phyloP scores from a whole-genome alignment of 345 rosid species.

The Moringa oleifera region DNA sequence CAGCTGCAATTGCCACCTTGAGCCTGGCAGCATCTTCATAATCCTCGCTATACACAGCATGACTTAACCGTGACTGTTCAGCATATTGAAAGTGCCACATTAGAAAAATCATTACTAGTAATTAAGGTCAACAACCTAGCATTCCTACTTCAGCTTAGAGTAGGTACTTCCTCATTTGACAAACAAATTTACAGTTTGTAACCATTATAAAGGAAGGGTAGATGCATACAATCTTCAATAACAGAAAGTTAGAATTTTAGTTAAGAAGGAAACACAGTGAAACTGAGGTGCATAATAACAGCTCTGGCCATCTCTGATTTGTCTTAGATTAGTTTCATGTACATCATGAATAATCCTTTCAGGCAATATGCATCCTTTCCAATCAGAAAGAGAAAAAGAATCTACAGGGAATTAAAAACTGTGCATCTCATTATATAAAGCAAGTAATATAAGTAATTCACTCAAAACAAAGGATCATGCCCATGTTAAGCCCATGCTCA shows the following conservation, averaged over 20 bases:
- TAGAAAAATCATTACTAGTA: not conserved
- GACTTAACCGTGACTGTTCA: constrained; percentile 56
- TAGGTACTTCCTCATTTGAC: too few species aligned
- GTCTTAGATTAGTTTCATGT: not conserved
- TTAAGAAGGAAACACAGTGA: not conserved
- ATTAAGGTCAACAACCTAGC: not conserved
- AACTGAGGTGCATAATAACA: not conserved
- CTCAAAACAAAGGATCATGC: not conserved
- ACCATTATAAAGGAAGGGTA: too few species aligned
- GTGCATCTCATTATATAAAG: not conserved
- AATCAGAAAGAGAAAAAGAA: not conserved
- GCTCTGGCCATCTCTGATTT: not conserved
- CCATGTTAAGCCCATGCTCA: too few species aligned
- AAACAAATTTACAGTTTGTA: too few species aligned
- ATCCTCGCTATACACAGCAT: constrained; percentile 60
- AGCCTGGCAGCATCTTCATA: constrained; percentile 77
- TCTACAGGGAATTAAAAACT: not conserved
- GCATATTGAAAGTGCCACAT: not conserved
- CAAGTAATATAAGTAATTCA: not conserved
- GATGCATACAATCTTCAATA: too few species aligned
- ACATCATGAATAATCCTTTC: not conserved
- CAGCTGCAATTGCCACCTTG: constrained; percentile 92
- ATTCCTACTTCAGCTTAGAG: not conserved
- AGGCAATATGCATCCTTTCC: not conserved
- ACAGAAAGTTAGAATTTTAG: too few species aligned